phyloP scores from a whole-genome alignment of 2,329 filamentous ascomycete genomes.

The Trichoderma simmonsii region DNA sequence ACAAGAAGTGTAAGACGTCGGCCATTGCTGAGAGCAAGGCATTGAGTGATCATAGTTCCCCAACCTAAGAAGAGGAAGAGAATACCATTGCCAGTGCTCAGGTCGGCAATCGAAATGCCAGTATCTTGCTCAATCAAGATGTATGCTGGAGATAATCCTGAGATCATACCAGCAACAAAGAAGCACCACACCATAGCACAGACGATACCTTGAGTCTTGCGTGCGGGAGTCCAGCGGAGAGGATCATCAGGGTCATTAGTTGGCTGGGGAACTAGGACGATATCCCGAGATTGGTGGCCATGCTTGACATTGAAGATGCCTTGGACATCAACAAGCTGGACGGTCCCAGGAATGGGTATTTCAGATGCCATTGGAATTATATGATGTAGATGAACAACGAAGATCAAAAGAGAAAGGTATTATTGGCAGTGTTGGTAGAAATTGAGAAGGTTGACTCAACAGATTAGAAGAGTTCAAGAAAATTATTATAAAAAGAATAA shows the following conservation, averaged over 20 bases:
- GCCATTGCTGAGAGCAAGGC: slow-evolving; percentile 51
- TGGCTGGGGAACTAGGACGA: slow-evolving; percentile 24
- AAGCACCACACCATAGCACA: slow-evolving; percentile 28
- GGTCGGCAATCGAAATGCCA: slow-evolving; percentile 35
- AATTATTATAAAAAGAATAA: not conserved
- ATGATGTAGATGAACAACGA: not conserved
- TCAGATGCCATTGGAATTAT: not conserved
- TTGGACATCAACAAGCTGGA: slow-evolving; percentile 39
- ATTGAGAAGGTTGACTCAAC: not conserved
- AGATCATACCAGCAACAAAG: slow-evolving; percentile 25
- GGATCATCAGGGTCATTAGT: slow-evolving; percentile 26
- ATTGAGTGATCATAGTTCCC: slow-evolving; percentile 51
- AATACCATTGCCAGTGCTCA: slow-evolving; percentile 50
- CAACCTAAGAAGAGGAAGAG: slow-evolving; percentile 52
- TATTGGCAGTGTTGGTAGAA: not conserved
- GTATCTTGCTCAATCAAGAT: slow-evolving; percentile 42
- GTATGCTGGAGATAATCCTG: slow-evolving; percentile 19
- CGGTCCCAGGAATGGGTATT: slow-evolving; percentile 35
- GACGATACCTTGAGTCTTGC: slow-evolving; percentile 17
- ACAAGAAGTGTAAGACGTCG: slow-evolving; percentile 44
- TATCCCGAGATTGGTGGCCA: slow-evolving; percentile 2
- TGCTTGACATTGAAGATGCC: slow-evolving; percentile 28
- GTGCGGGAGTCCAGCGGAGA: slow-evolving; percentile 23
- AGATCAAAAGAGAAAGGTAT: not conserved
- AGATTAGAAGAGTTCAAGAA: not conserved